Evolutionary conservation across 305 asterid genomes (phyloP).

Genomic region (Caryopteris hybrid): DNA sequence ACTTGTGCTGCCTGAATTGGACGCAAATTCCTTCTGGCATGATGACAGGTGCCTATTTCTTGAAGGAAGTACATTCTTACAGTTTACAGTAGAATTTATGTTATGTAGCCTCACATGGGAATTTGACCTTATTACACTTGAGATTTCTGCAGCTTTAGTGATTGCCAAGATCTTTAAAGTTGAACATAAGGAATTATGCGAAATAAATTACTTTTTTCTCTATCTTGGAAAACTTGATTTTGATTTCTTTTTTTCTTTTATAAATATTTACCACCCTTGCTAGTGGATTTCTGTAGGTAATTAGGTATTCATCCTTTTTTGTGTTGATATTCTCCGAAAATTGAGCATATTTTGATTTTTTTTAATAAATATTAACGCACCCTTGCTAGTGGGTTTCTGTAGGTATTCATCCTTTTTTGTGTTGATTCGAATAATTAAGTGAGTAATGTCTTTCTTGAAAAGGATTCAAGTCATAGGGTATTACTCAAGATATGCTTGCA

Average conservation of each 20-base stretch:
- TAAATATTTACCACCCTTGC: too few species aligned
- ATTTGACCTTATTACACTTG: conserved; percentile 4
- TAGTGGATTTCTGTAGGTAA: neutral
- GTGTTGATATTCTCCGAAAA: too few species aligned
- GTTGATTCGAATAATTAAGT: neutral
- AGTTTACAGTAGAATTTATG: neutral
- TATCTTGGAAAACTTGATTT: neutral
- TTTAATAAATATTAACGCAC: too few species aligned
- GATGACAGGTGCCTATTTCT: conserved; percentile 72
- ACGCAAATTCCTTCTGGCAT: conserved; percentile 95
- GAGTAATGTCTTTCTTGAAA: neutral
- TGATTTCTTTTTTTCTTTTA: too few species aligned
- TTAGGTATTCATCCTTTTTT: too few species aligned
- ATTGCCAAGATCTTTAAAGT: neutral
- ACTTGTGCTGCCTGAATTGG: conserved; percentile 95
- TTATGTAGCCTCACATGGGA: conserved; percentile 9
- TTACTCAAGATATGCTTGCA: neutral
- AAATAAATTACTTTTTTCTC: neutral
- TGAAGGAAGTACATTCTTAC: neutral
- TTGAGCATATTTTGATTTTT: too few species aligned
- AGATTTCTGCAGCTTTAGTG: conserved; percentile 6
- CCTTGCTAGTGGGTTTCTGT: neutral
- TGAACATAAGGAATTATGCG: neutral
- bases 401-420: neutral
- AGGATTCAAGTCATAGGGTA: conserved; percentile 3